Conservation (phyloP, 495 filamentous ascomycete species). For the Aspergillus incahuasiensis region DNA sequence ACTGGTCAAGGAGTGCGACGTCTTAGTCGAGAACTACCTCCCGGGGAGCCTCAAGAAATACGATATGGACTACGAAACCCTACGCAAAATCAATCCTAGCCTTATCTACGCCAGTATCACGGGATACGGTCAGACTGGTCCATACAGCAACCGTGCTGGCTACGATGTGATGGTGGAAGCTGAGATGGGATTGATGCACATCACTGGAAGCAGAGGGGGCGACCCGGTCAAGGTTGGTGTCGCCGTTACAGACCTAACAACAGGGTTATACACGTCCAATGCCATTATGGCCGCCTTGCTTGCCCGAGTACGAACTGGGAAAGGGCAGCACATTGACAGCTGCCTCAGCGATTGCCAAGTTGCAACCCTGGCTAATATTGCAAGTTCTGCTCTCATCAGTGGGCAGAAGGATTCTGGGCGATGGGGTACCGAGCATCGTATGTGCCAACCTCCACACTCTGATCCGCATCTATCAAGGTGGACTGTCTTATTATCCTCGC, state of each 20-base stretch:
- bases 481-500: neutral
- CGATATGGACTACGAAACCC: constrained; percentile 73
- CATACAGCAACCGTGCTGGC: constrained; percentile 81
- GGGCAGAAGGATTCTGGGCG: constrained; percentile 81
- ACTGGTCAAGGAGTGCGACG: constrained; percentile 78
- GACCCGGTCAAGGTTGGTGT: constrained; percentile 97
- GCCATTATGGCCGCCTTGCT: constrained; percentile 92
- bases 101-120: constrained; percentile 67
- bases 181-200: constrained; percentile 97
- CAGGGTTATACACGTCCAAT: constrained; percentile 95
- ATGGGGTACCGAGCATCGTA: constrained; percentile 95
- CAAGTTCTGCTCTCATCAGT: constrained; percentile 85
- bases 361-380: constrained; percentile 87
- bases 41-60: constrained; percentile 91
- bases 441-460: constrained; percentile 29
- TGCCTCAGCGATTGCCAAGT: constrained; percentile 91
- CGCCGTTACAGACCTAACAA: constrained; percentile 93
- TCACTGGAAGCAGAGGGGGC: constrained; percentile 81
- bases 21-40: constrained; percentile 95
- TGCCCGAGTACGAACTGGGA: constrained; percentile 59
- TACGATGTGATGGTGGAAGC: constrained; percentile 99
- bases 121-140: constrained; percentile 86
- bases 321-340: constrained; percentile 90
- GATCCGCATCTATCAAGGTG: too few relatives aligned
- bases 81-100: constrained; percentile 73